These are phyloP conservation scores for Psilocybe sp. DNA, from an alignment of 768 basidiomycete species.

Conservation along the genomic window DNA sequence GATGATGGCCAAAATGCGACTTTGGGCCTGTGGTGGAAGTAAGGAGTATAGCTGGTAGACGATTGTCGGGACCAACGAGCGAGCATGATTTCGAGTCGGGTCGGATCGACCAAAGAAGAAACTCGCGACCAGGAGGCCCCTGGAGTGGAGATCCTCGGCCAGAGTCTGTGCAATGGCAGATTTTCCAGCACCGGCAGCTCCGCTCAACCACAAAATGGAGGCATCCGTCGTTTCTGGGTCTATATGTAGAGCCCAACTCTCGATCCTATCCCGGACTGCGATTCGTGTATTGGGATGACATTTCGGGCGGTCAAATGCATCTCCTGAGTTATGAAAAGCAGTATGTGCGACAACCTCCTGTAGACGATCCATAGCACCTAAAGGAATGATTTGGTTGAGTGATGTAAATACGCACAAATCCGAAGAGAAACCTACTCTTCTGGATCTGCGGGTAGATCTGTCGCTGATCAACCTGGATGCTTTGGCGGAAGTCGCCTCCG, in stretches of 20 bases:
- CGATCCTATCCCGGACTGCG: background rate
- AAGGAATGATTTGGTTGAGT: too few relatives aligned
- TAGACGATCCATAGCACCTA: background rate
- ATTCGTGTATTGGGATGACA: background rate
- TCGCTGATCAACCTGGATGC: too few relatives aligned
- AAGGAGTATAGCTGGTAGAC: background rate
- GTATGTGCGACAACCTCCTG: background rate
- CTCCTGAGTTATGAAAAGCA: background rate
- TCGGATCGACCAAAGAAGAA: constrained; percentile 3
- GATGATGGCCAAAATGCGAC: background rate
- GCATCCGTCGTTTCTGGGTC: background rate
- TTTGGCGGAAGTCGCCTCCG: background rate
- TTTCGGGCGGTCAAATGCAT: background rate
- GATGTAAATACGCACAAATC: too few relatives aligned
- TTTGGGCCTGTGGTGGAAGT: background rate
- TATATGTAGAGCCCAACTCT: background rate
- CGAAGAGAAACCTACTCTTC: too few relatives aligned
- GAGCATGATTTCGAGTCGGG: background rate
- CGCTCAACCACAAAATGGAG: background rate
- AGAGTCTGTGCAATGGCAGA: constrained; percentile 3
- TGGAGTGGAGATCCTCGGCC: background rate
- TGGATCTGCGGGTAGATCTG: too few relatives aligned
- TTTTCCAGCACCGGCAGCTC: constrained; percentile 2
- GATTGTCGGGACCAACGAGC: background rate
- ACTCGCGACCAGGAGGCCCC: background rate